Conservation (phyloP, 2,329 filamentous ascomycete genomes). For the Penicillium digitatum region DNA sequence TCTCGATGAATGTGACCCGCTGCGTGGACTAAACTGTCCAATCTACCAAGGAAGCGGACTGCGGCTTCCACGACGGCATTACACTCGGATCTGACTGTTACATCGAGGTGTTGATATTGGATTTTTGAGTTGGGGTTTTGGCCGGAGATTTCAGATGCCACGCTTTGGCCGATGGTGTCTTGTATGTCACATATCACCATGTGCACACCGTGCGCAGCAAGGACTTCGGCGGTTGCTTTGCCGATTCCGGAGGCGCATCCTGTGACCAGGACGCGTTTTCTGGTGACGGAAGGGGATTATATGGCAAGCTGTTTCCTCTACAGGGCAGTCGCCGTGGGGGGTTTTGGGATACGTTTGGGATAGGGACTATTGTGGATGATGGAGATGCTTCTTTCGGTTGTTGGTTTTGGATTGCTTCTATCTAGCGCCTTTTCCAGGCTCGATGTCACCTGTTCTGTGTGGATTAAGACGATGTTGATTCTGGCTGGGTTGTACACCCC, state of each 20-base stretch:
- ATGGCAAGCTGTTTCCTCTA: neutral
- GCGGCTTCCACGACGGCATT: neutral
- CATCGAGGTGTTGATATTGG: neutral
- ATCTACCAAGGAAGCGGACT: neutral
- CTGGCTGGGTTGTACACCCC: neutral
- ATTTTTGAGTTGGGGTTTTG: neutral
- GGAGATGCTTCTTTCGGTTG: neutral
- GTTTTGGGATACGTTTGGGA: neutral
- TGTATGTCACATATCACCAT: neutral
- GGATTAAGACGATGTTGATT: neutral
- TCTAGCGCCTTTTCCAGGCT: neutral
- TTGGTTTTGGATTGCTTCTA: neutral
- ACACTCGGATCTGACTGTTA: neutral
- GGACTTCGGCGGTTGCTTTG: neutral
- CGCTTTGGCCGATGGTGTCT: neutral
- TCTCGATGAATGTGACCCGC: neutral
- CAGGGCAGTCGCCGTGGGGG: neutral
- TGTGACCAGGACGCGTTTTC: neutral
- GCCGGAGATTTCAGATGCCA: neutral
- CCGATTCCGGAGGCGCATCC: neutral
- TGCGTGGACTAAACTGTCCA: neutral
- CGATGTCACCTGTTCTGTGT: neutral
- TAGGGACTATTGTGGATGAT: neutral
- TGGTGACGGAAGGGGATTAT: neutral
- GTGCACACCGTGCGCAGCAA: neutral